phyloP scores from a whole-genome alignment of 31 red algal genomes.

The Odonthalia washingtoniensis region DNA sequence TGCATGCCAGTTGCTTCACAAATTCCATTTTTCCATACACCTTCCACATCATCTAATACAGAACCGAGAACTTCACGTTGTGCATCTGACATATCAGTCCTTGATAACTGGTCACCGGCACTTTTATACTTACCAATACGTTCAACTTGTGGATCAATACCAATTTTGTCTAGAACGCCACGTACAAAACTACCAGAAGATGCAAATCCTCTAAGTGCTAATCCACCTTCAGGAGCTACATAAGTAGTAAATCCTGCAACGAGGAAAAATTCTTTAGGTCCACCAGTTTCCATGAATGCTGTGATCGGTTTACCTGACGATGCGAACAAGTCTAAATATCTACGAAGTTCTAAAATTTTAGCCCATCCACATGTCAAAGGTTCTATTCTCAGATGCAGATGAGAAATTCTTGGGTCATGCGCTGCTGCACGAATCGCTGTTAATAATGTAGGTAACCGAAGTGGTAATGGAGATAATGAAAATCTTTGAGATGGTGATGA shows the following conservation, averaged over 20 bases:
- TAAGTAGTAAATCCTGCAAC: constrained; percentile 78
- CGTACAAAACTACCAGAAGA: constrained; percentile 81
- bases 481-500: constrained; percentile 41
- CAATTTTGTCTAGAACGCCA: constrained; percentile 96
- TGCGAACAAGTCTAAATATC: constrained; percentile 94
- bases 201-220: constrained; percentile 83
- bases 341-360: constrained; percentile 88
- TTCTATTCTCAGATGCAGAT: constrained; percentile 82
- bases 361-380: constrained; percentile 87
- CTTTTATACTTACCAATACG: constrained; percentile 95
- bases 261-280: constrained; percentile 89
- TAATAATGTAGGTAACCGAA: constrained; percentile 67
- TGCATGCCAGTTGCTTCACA: constrained; percentile 46
- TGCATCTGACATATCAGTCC: constrained; percentile 80
- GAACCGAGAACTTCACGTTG: constrained; percentile 88
- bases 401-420: constrained; percentile 93
- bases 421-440: constrained; percentile 77
- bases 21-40: constrained; percentile 73
- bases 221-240: constrained; percentile 81
- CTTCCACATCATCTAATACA: constrained; percentile 66
- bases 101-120: constrained; percentile 90
- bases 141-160: constrained; percentile 93
- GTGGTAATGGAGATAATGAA: constrained; percentile 46
- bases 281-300: constrained; percentile 81
- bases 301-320: constrained; percentile 76